Evolutionary conservation across 225 moss, liverwort and hornwort genomes (phyloP).

Genomic region (Sphagnum contortum): DNA sequence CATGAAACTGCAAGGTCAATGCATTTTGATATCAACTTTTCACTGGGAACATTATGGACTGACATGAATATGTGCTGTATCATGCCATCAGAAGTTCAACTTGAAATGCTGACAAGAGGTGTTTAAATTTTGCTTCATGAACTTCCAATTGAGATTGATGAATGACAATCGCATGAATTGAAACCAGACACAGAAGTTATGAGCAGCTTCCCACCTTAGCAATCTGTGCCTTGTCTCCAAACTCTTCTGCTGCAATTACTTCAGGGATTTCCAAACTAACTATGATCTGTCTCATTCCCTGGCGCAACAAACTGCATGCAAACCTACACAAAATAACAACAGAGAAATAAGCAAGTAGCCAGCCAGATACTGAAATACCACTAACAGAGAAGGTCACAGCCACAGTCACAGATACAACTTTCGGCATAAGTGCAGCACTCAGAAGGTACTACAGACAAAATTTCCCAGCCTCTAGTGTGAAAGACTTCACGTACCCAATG

Average conservation of each 20-base stretch:
- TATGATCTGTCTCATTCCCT: constrained; percentile 96
- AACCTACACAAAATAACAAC: constrained; percentile 42
- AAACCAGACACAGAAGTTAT: neutral
- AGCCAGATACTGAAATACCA: neutral
- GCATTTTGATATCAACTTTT: neutral
- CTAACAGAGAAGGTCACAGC: constrained; percentile 2
- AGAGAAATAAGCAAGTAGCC: neutral
- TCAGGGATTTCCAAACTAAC: constrained; percentile 74
- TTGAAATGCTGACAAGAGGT: neutral
- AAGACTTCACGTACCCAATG: constrained; percentile 45
- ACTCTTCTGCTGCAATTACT: constrained; percentile 82
- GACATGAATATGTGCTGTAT: neutral
- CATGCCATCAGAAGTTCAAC: neutral
- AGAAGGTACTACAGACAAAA: neutral
- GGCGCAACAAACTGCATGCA: constrained; percentile 93
- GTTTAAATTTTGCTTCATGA: neutral
- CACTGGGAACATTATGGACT: neutral
- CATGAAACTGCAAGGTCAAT: neutral
- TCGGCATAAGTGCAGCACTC: neutral
- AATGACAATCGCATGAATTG: too few species aligned
- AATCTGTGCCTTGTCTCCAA: constrained; percentile 84
- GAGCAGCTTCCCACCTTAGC: constrained; percentile 27
- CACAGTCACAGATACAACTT: neutral
- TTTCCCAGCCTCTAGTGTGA: too few species aligned
- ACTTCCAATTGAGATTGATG: neutral